Percentiles rank a stretch among this genome's conserved stretches.
Evolutionary conservation across 2,329 filamentous ascomycete species (phyloP).

Genomic region (Zasmidium angulare): DNA sequence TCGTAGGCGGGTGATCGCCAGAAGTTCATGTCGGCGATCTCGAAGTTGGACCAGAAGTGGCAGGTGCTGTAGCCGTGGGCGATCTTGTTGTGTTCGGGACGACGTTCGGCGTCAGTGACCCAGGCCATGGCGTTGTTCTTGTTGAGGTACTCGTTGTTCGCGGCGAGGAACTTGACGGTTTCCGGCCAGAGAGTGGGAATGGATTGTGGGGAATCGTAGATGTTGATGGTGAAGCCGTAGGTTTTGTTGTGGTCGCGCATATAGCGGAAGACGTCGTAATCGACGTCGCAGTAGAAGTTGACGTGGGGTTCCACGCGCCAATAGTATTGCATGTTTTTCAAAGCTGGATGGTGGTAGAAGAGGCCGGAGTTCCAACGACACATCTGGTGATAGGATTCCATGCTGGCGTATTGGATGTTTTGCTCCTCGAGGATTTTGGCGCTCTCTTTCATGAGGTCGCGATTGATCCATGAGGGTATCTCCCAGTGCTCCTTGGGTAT

Average conservation of each 20-base stretch:
- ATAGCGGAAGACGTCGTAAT: constrained; percentile 97
- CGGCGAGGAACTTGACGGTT: constrained; percentile 80
- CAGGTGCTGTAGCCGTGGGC: constrained; percentile 96
- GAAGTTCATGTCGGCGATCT: constrained; percentile 90
- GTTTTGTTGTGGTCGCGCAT: constrained; percentile 99
- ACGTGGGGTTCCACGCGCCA: constrained; percentile 99
- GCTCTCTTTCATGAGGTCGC: constrained; percentile 81
- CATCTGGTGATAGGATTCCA: constrained; percentile 96
- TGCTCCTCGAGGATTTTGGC: constrained; percentile 78
- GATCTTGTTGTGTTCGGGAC: constrained; percentile 75
- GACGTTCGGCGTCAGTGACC: constrained; percentile 74
- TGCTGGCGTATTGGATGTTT: constrained; percentile 84
- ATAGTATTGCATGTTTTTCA: constrained; percentile 83
- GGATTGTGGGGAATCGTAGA: constrained; percentile 87
- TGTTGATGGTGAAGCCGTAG: constrained; percentile 96
- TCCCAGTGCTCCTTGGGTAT: constrained; percentile 97
- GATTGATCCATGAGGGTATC: constrained; percentile 86
- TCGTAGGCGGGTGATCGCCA: constrained; percentile 89
- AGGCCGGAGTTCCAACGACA: constrained; percentile 98
- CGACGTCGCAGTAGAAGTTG: constrained; percentile 97
- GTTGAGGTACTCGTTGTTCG: constrained; percentile 74
- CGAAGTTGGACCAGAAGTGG: constrained; percentile 99
- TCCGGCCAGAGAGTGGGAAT: constrained; percentile 94
- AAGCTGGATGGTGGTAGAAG: constrained; percentile 93
- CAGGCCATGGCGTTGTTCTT: constrained; percentile 83